Percentiles rank a stretch among this genome's conserved stretches.
phyloP scores from a whole-genome alignment of 805 yeast genomes.

The Pichia cephalocereana region DNA sequence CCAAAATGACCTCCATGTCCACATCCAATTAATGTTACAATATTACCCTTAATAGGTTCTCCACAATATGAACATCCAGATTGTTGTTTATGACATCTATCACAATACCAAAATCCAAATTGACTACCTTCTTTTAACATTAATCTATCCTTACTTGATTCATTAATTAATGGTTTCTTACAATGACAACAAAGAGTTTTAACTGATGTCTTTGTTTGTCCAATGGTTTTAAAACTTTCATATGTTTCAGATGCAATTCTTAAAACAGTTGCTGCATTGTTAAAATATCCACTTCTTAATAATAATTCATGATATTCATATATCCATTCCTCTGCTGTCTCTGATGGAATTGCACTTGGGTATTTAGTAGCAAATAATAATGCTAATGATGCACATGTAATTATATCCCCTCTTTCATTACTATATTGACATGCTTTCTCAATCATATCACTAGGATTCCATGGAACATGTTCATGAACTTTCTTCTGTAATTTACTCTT shows the following conservation, averaged over 20 bases:
- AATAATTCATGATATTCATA: slow-evolving; percentile 46
- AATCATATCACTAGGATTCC: slow-evolving; percentile 46
- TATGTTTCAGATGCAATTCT: slow-evolving; percentile 27
- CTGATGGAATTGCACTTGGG: slow-evolving; percentile 21
- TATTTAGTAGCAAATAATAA: slow-evolving; percentile 40
- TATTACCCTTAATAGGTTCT: slow-evolving; percentile 65
- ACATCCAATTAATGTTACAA: slow-evolving; percentile 54
- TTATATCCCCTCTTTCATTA: slow-evolving; percentile 52
- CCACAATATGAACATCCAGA: slow-evolving; percentile 73
- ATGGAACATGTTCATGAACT: slow-evolving; percentile 32
- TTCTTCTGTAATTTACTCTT: slow-evolving; percentile 10
- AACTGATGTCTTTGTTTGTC: slow-evolving; percentile 32
- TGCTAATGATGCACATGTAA: slow-evolving; percentile 49
- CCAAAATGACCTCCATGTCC: slow-evolving; percentile 85
- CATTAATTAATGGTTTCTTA: slow-evolving; percentile 50
- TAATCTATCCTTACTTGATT: slow-evolving; percentile 34
- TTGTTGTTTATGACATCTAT: slow-evolving; percentile 48
- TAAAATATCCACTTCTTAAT: slow-evolving; percentile 41
- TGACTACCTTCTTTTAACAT: slow-evolving; percentile 11
- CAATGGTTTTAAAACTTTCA: slow-evolving; percentile 26
- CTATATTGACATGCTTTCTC: slow-evolving; percentile 46
- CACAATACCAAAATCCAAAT: slow-evolving; percentile 83
- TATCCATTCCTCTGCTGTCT: slow-evolving; percentile 45
- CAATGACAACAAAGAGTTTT: slow-evolving; percentile 58
- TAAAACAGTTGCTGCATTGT: slow-evolving; percentile 47